Conservation (phyloP, 2,329 filamentous ascomycete species). For the Fusarium beomiforme region DNA sequence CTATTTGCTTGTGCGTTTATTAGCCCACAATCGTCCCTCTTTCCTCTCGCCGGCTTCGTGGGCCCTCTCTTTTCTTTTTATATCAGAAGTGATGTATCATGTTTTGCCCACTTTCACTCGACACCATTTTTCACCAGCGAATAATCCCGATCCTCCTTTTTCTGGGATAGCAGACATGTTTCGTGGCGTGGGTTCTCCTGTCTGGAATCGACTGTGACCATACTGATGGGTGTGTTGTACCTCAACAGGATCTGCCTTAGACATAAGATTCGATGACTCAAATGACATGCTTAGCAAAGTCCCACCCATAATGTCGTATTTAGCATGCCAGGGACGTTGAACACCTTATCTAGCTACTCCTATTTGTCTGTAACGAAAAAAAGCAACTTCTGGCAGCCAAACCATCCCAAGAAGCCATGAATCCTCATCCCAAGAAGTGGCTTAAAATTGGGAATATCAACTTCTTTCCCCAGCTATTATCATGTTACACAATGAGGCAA, state of each 20-base stretch:
- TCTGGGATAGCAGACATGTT: conserved; percentile 1
- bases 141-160: conserved; percentile 2
- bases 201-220: neutral
- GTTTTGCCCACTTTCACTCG: neutral
- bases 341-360: neutral
- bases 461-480: neutral
- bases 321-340: neutral
- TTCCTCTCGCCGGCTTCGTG: conserved; percentile 18
- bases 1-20: neutral
- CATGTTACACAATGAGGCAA: conserved; percentile 21
- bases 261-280: neutral
- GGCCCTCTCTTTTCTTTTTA: conserved; percentile 1
- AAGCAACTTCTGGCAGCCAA: conserved; percentile 22
- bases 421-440: conserved; percentile 6
- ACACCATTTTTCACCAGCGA: conserved; percentile 12
- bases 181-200: neutral
- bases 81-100: conserved; percentile 29
- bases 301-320: neutral
- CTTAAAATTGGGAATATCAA: neutral
- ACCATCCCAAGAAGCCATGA: neutral
- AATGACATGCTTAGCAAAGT: neutral
- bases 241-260: neutral
- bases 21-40: neutral
- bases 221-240: neutral
- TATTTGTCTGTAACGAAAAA: conserved; percentile 1